A percentile compares a stretch with the other conserved stretches of the same genome.
Evolutionary conservation across 306 rosid genomes (phyloP).

Genomic region (Vigna hirtella): DNA sequence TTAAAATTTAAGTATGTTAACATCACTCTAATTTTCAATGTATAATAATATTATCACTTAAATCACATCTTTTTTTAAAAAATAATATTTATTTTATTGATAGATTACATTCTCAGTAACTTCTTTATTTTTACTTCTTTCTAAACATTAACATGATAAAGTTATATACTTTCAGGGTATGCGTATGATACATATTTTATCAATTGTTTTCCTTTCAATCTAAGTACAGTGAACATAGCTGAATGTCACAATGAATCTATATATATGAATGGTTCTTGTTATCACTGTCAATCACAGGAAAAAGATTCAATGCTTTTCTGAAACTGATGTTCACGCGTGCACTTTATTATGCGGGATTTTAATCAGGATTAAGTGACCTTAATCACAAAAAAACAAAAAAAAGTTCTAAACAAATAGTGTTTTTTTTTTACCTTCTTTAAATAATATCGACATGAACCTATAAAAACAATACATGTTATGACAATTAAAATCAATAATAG

Average conservation of each 20-base stretch:
- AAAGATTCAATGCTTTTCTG: neutral
- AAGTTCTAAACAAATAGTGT: neutral
- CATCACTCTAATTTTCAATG: no score
- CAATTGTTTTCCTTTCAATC: neutral
- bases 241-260: neutral
- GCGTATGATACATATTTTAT: no score
- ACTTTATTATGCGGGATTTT: neutral
- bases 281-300: neutral
- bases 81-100: no score
- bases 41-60: neutral
- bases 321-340: neutral
- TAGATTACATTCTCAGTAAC: no score
- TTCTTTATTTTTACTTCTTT: no score
- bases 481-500: neutral
- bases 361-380: neutral
- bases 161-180: no score
- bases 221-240: neutral
- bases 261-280: neutral
- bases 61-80: no score
- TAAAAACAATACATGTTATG: neutral
- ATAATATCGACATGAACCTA: neutral
- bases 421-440: neutral
- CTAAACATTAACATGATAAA: no score
- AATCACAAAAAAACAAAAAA: neutral
- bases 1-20: no score